phyloP scores from a whole-genome alignment of 371 early-diverging fungal genomes.

The Syncephalis plumigaleata region DNA sequence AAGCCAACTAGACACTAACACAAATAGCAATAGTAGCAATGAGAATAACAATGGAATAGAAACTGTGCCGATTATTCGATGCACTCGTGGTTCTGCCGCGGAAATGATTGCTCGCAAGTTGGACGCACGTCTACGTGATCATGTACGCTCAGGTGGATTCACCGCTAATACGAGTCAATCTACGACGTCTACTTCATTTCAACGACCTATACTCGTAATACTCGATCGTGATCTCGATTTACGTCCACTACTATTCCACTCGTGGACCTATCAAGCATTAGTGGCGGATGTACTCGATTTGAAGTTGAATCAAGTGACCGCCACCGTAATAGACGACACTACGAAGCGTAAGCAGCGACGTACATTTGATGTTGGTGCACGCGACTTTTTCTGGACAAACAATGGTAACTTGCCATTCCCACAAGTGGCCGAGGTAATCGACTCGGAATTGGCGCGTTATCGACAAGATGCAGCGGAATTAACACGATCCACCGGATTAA shows the following conservation, averaged over 20 bases:
- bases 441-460: constrained; percentile 75
- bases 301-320: constrained; percentile 70
- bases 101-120: constrained; percentile 83
- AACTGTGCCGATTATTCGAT: constrained; percentile 76
- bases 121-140: constrained; percentile 77
- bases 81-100: constrained; percentile 80
- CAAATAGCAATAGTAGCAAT: not conserved
- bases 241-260: constrained; percentile 85
- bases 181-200: not conserved
- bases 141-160: constrained; percentile 18
- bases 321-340: no score
- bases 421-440: constrained; percentile 91
- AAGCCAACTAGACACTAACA: constrained; percentile 3
- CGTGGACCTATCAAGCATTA: constrained; percentile 96
- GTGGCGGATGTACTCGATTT: constrained; percentile 92
- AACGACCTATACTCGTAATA: constrained; percentile 56
- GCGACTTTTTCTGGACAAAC: constrained; percentile 88
- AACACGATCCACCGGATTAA: constrained; percentile 69
- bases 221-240: constrained; percentile 94
- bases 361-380: constrained; percentile 73
- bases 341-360: no score
- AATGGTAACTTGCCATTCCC: constrained; percentile 93
- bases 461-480: constrained; percentile 87
- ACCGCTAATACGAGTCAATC: not conserved
- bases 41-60: constrained; percentile 31